Percentiles rank a stretch among this genome's conserved stretches.
Conservation (phyloP, 345 rosid genomes). For the Firmiana major region DNA sequence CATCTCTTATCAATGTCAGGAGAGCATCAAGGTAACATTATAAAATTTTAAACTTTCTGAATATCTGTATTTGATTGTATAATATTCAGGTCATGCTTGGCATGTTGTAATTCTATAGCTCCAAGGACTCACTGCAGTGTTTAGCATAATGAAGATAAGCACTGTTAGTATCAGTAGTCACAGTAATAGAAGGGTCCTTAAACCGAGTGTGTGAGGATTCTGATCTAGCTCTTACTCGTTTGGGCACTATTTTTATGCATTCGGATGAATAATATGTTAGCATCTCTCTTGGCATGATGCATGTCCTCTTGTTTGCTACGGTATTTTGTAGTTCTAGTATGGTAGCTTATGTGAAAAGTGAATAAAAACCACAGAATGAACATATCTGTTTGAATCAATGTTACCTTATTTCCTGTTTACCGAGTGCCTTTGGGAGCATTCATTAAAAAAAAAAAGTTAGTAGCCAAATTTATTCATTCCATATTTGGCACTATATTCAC, state of each 20-base stretch:
- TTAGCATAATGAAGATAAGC: background rate
- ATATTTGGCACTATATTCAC: constrained; percentile 5
- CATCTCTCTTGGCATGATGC: background rate
- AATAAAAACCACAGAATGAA: background rate
- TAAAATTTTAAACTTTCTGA: background rate
- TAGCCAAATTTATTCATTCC: background rate
- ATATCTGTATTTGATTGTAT: background rate
- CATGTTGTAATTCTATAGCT: background rate
- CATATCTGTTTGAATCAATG: background rate
- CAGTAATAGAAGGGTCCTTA: constrained; percentile 2
- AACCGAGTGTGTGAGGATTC: background rate
- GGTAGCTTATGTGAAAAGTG: background rate
- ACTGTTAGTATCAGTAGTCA: background rate
- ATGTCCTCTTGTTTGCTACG: background rate
- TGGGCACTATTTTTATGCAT: background rate
- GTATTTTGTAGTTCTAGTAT: background rate
- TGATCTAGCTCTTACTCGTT: background rate
- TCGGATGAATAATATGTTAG: background rate
- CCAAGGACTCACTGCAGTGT: background rate
- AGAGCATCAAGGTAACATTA: constrained; percentile 56
- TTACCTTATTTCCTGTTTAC: background rate
- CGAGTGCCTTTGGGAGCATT: background rate
- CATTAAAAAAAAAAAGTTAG: too few relatives aligned
- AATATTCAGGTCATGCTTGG: background rate
- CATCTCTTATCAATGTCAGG: constrained; percentile 62